A percentile compares a stretch with the other conserved stretches of the same genome.
These are phyloP conservation scores for Starmera caribaea DNA, from an alignment of 805 yeast genomes.

Conservation along the genomic window DNA sequence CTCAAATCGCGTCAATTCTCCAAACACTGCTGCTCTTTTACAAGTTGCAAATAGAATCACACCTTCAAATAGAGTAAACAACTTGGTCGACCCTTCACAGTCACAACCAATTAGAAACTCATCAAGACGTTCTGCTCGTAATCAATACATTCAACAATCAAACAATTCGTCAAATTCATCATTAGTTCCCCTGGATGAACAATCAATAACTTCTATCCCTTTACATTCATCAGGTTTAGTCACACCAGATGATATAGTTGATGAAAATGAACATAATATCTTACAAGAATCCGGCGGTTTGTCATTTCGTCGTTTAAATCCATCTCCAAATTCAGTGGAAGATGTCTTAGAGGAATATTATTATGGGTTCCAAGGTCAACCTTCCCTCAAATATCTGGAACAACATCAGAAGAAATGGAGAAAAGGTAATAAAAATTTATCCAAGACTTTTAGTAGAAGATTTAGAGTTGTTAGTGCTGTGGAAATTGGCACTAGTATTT, in stretches of 20 bases:
- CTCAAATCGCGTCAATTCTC: slow-evolving; percentile 1
- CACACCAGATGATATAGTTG: neutral
- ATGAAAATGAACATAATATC: slow-evolving; percentile 3
- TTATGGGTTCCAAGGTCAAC: slow-evolving; percentile 18
- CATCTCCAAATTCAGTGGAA: slow-evolving; percentile 17
- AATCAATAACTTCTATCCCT: too few relatives aligned
- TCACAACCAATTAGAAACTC: too few relatives aligned
- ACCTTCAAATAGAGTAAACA: neutral
- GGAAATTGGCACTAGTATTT: slow-evolving; percentile 13
- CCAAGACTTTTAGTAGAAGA: slow-evolving; percentile 19
- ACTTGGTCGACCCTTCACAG: too few relatives aligned
- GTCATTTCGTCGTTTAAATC: slow-evolving; percentile 13
- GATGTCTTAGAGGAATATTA: slow-evolving; percentile 20
- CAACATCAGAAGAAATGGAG: slow-evolving; percentile 19
- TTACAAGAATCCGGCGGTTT: slow-evolving; percentile 13
- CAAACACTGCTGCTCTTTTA: neutral
- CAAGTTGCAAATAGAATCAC: slow-evolving; percentile 1
- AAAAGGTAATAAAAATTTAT: slow-evolving; percentile 15
- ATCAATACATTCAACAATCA: too few relatives aligned
- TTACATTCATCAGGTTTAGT: too few relatives aligned
- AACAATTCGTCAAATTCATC: too few relatives aligned
- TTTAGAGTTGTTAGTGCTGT: slow-evolving; percentile 18
- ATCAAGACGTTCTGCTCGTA: too few relatives aligned
- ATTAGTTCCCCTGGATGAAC: too few relatives aligned
- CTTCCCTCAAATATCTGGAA: slow-evolving; percentile 18